A percentile compares a stretch with the other conserved stretches of the same genome.
These are phyloP conservation scores for Echeveria elegans DNA, from an alignment of 164 flowering plant genomes.

Conservation along the genomic window DNA sequence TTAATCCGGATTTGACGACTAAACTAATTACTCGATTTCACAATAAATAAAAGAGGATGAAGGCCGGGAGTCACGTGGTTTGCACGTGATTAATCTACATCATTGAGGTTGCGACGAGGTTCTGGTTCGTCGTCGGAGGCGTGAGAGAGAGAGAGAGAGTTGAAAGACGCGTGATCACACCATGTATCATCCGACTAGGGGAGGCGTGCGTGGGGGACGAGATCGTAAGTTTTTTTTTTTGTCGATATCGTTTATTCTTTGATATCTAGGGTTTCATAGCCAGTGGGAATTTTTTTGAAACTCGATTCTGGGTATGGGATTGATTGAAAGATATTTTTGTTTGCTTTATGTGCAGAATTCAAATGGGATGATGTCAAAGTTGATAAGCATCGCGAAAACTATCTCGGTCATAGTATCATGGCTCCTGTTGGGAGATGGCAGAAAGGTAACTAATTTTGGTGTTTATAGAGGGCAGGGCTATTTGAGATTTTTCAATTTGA, in stretches of 20 bases:
- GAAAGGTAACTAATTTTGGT: constrained; percentile 46
- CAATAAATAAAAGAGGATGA: no score
- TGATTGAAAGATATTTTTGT: no score
- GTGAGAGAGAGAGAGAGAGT: not conserved
- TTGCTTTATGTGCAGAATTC: constrained; percentile 54
- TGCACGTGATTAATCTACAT: not conserved
- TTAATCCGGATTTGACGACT: no score
- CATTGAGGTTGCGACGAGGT: not conserved
- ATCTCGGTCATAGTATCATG: constrained; percentile 87
- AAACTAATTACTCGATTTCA: no score
- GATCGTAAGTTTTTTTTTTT: constrained; percentile 94
- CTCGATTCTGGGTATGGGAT: no score
- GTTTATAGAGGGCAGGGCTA: no score
- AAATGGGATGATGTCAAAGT: constrained; percentile 96
- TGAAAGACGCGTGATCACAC: not conserved
- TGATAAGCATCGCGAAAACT: constrained; percentile 94
- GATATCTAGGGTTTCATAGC: no score
- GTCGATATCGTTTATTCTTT: no score
- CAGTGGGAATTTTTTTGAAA: no score
- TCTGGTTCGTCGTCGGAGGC: not conserved
- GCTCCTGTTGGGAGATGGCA: constrained; percentile 99
- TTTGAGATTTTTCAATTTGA: no score
- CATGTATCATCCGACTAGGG: constrained; percentile 95
- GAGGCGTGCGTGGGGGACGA: constrained; percentile 87
- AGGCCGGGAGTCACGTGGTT: constrained; percentile 1